phyloP scores from a whole-genome alignment of 805 yeast genomes.

The Torulaspora delbrueckii region DNA sequence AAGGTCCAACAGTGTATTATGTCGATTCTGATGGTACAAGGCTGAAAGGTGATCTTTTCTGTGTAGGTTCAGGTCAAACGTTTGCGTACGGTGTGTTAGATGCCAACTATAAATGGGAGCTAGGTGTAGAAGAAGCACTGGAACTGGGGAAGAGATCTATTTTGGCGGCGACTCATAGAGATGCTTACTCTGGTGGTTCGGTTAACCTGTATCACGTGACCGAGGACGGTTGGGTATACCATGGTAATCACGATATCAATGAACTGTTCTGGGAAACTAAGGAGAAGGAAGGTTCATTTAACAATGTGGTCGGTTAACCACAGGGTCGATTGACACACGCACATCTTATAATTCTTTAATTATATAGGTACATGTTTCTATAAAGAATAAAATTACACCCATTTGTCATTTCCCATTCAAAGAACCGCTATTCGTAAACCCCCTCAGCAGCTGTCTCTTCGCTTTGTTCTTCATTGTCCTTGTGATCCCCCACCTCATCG shows the following conservation, averaged over 20 bases:
- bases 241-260: conserved; percentile 93
- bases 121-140: conserved; percentile 87
- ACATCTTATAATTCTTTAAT: conserved; percentile 1
- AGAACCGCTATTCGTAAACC: background rate
- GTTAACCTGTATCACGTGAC: conserved; percentile 89
- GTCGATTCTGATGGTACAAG: conserved; percentile 98
- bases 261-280: conserved; percentile 87
- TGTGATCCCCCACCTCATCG: conserved; percentile 17
- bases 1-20: conserved; percentile 91
- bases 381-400: conserved; percentile 15
- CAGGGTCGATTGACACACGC: background rate
- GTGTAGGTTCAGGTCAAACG: conserved; percentile 99
- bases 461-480: conserved; percentile 20
- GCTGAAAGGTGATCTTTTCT: conserved; percentile 87
- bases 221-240: conserved; percentile 91
- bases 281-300: conserved; percentile 82
- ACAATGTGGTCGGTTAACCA: conserved; percentile 53
- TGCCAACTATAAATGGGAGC: conserved; percentile 86
- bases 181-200: conserved; percentile 97
- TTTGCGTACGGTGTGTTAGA: conserved; percentile 98
- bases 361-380: conserved; percentile 8
- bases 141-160: conserved; percentile 92
- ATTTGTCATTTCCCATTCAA: conserved; percentile 1
- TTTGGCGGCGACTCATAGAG: conserved; percentile 97
- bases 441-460: conserved; percentile 44